Evolutionary conservation across 805 yeast species (phyloP), one percentile per base, ranked within the genome.

Genomic region (Candida piceae): DNA sequence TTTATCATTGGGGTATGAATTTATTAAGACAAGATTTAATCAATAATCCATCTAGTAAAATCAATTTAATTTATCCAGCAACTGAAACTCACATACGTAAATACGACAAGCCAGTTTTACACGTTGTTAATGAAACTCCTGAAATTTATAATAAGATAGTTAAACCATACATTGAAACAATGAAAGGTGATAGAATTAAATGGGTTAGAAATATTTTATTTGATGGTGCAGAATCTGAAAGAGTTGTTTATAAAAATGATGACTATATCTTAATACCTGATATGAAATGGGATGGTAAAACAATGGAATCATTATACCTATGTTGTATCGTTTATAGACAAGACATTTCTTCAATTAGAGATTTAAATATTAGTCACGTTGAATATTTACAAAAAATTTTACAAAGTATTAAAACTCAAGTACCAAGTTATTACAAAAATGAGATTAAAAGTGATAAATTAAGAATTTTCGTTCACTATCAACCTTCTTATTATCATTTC

Each of bases 401-500:
- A 34, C 42, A 52, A 9, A 69, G 69, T 16, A 69, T 86, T 9
- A 59, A 63, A 36, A 45, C 53, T 1, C 70, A 72, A 2, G 73
- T 85, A 5, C 62, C 76, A 0, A 53, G 57, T 16, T 53, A 63
- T 29, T 84, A 73, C 53, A 4, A 25, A 4, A 13, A 27, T 4
- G n/a, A 27, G 2, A 48, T 87, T 10, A 57, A 48, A 2, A 49
- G 63, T 1, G 81, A 82, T 53, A 74, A 79, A 48, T 57, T 93
- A 47, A 72, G 95, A 40, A 56, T 88, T 1, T 93, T 84, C 54
- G 72, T 93, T 33, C 98, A 93, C 64, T 84, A 93, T 59, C 97
- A 89, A 48, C 98, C 98, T 0, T 84, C 96, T 0, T 93, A 90
- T 58, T 93, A 93, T 55, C 97, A 93, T 53, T 82, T 93, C 67